A percentile compares a stretch with the other conserved stretches of the same genome.
These are phyloP conservation scores for Pseudocercospora fijiensis DNA, from an alignment of 2,329 filamentous ascomycete genomes.

Conservation along the genomic window DNA sequence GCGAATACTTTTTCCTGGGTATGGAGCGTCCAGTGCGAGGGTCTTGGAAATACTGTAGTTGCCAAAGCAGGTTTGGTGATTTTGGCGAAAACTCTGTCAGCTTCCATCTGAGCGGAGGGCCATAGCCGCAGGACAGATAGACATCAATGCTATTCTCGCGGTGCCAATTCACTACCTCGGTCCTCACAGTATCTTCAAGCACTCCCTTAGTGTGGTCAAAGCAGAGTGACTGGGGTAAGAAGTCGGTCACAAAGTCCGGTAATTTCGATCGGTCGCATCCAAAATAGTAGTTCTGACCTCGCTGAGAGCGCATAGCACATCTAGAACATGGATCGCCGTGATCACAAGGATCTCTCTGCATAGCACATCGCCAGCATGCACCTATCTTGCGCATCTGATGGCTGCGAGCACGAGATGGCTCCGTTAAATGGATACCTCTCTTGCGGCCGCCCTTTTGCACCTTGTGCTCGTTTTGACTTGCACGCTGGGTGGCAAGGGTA, in stretches of 20 bases:
- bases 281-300: conserved; percentile 43
- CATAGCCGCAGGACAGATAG: conserved; percentile 46
- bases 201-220: conserved; percentile 43
- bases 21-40: conserved; percentile 31
- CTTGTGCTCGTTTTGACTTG: conserved; percentile 14
- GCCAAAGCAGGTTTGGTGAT: conserved; percentile 42
- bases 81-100: conserved; percentile 49
- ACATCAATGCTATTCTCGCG: conserved; percentile 42
- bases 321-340: conserved; percentile 33
- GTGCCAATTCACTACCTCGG: conserved; percentile 40
- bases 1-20: conserved; percentile 42
- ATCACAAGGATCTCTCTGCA: conserved; percentile 49
- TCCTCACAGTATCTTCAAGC: conserved; percentile 43
- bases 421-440: conserved; percentile 41
- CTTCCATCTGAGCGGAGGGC: conserved; percentile 46
- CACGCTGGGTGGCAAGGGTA: neutral
- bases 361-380: conserved; percentile 51
- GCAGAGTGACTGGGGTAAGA: conserved; percentile 40
- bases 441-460: conserved; percentile 36
- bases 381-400: conserved; percentile 48
- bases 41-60: conserved; percentile 47
- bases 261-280: conserved; percentile 50
- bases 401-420: conserved; percentile 42
- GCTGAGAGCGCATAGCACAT: conserved; percentile 39
- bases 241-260: conserved; percentile 45